A percentile compares a stretch with the other conserved stretches of the same genome.
Conservation (phyloP, 2,329 filamentous ascomycete species). For the Thielaviopsis euricoi region DNA sequence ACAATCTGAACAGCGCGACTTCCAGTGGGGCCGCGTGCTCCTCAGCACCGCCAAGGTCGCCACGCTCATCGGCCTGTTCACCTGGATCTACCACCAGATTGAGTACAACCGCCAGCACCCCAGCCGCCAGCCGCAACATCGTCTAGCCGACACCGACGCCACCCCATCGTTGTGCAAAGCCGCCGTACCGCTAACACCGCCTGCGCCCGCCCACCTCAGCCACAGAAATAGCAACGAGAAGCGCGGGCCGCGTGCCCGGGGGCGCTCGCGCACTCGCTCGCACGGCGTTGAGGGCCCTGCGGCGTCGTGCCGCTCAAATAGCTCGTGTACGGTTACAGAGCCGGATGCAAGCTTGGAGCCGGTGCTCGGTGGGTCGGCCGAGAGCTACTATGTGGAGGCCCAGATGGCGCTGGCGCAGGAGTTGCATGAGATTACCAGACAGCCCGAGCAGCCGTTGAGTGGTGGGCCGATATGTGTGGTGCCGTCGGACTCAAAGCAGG, state of each 20-base stretch:
- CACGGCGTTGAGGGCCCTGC: neutral
- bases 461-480: neutral
- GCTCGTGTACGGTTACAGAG: no score
- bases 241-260: neutral
- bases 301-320: no score
- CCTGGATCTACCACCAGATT: constrained; percentile 7
- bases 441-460: neutral
- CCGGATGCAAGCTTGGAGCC: neutral
- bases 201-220: neutral
- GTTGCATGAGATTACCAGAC: neutral
- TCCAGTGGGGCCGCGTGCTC: constrained; percentile 3
- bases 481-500: neutral
- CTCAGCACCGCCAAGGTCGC: constrained; percentile 1
- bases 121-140: neutral
- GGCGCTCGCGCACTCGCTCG: neutral
- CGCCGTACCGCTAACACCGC: neutral
- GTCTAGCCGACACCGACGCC: neutral
- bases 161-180: neutral
- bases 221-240: neutral
- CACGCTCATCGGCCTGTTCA: constrained; percentile 5
- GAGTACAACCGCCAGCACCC: constrained; percentile 3
- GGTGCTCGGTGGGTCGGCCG: neutral
- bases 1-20: constrained; percentile 1
- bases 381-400: neutral
- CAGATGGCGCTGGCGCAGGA: neutral